These are phyloP conservation scores for Pholiota microspora DNA, from an alignment of 768 basidiomycete genomes.

Conservation along the genomic window DNA sequence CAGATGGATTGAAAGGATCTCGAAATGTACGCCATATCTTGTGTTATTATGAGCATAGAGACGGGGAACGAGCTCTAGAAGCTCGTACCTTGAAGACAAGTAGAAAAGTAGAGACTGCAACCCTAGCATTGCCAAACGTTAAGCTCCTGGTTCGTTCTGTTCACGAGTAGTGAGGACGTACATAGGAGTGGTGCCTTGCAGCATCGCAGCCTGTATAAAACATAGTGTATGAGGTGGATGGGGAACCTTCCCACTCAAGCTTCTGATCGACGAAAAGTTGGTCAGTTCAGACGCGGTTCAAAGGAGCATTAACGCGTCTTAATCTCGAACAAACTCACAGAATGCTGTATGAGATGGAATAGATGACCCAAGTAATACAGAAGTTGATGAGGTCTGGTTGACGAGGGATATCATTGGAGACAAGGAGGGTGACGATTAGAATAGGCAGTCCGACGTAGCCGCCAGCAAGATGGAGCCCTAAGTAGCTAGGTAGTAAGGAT, in stretches of 20 bases:
- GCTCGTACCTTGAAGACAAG: conserved; percentile 25
- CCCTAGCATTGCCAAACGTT: conserved; percentile 15
- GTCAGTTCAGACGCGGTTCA: background rate
- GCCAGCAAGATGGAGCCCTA: conserved; percentile 47
- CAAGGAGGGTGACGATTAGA: conserved; percentile 42
- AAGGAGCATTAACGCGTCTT: background rate
- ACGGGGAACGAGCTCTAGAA: background rate
- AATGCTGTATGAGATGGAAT: conserved; percentile 49
- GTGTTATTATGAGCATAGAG: background rate
- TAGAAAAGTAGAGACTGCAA: conserved; percentile 20
- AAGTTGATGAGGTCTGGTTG: conserved; percentile 57
- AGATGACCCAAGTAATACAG: conserved; percentile 54
- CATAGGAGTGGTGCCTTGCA: conserved; percentile 54
- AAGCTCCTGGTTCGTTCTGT: too few relatives aligned
- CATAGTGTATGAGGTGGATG: conserved; percentile 36
- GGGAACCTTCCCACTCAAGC: conserved; percentile 14
- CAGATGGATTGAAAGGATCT: conserved; percentile 11
- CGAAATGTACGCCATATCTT: conserved; percentile 25
- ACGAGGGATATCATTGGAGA: conserved; percentile 40
- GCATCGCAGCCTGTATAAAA: conserved; percentile 49
- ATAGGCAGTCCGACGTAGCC: conserved; percentile 53
- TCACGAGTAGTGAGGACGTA: conserved; percentile 23
- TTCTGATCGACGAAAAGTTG: conserved; percentile 1
- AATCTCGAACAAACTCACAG: conserved; percentile 35
- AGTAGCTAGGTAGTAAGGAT: conserved; percentile 34